Base-by-base conservation (phyloP, 345 rosid species). In the Eucalyptus regnans region DNA sequence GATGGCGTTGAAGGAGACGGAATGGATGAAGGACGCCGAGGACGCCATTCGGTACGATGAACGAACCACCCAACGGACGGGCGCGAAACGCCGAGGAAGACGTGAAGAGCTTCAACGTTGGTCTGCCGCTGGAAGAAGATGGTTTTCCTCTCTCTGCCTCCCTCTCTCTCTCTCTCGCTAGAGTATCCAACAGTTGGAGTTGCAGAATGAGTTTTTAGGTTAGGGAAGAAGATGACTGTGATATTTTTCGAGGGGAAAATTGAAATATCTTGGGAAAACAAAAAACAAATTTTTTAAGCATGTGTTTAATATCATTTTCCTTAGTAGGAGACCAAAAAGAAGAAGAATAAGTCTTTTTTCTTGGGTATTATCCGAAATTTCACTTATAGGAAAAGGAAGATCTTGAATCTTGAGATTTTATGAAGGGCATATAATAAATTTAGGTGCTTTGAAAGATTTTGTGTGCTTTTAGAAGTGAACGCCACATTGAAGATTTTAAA, bases 11-110 rank as follows among this genome's bases (percentile, higher is more conserved):
- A 89, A 46, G 46, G 88, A 66, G 41, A 58, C 37, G 9, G 27
- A 90, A 14, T 68, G 94, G 91, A 88, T 50, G 46, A 90, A 89
- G n/a, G 92, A 92, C 64, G 90, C 46, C 12, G 94, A 91, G 88
- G 91, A 88, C 60, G 98, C 95, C 99, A 96, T 95, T 81, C 62
- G 83, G 87, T 88, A 89, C 43, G 33, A 29, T 8, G 25, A 76
- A 22, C 15, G 48, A 76, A 76, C 46, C 48, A 2, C 27, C 5
- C 16, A 76, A 20, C 48, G 43, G 15, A 20, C 48, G 12, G 16
- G 29, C 83, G 62, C 62, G 48, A 76, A 20, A 76, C 83, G 83
- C 83, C 83, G 46, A 37, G 11, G 15, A 41, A 22, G 62, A 9
- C 29, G 48, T 41, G 43, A 37, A 37, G 83, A 71, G 46, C 23